Percentiles rank a stretch among this genome's conserved stretches.
Evolutionary conservation across 139 green algal species (phyloP).

Genomic region (Trebouxia sp.): DNA sequence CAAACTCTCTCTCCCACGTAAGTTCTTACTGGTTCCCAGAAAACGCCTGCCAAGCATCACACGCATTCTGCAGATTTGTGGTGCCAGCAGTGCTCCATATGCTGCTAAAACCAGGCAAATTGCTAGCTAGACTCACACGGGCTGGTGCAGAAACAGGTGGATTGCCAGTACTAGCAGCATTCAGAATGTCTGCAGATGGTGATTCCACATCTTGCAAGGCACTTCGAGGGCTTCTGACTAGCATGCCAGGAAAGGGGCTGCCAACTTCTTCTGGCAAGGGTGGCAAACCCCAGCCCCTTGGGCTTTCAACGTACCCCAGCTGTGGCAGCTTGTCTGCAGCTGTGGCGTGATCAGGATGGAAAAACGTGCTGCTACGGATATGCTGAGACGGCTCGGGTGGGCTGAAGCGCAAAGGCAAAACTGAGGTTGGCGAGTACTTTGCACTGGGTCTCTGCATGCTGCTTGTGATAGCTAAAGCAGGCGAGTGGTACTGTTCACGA

Average conservation of each 20-base stretch:
- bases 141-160: not conserved
- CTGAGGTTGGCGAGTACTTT: not conserved
- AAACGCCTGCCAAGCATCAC: not conserved
- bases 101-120: not conserved
- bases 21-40: not conserved
- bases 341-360: too few species aligned
- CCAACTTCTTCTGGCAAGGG: conserved; percentile 3
- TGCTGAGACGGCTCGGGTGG: not conserved
- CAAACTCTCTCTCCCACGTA: too few species aligned
- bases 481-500: too few species aligned
- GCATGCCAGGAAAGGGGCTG: not conserved
- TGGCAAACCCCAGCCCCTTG: not conserved
- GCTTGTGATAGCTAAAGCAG: too few species aligned
- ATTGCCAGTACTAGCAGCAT: not conserved
- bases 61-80: not conserved
- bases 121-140: not conserved
- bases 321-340: not conserved
- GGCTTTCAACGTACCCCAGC: not conserved
- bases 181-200: not conserved
- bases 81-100: not conserved
- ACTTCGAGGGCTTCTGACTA: not conserved
- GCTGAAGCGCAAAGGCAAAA: not conserved
- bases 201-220: not conserved
- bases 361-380: not conserved
- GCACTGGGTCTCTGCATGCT: not conserved